Evolutionary conservation across 129 eudicot genomes (phyloP).

Genomic region (Lactuca sativa): DNA sequence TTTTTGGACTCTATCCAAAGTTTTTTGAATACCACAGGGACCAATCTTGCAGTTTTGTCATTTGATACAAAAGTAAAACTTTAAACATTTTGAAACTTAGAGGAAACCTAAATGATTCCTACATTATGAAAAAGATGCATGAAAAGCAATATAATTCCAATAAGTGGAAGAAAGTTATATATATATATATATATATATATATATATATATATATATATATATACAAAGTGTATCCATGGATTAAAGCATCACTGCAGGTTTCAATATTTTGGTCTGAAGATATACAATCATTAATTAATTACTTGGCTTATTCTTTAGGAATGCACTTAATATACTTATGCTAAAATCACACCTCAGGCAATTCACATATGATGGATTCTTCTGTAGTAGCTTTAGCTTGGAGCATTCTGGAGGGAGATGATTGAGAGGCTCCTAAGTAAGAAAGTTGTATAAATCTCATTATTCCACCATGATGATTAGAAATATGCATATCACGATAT

Average conservation of each 20-base stretch:
- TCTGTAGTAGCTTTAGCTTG: constrained; percentile 96
- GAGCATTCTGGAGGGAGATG: constrained; percentile 85
- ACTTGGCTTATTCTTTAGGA: background rate
- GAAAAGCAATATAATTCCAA: constrained; percentile 26
- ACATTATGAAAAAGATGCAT: too few relatives aligned
- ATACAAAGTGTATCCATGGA: constrained; percentile 85
- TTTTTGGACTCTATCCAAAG: too few relatives aligned
- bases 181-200: too few relatives aligned
- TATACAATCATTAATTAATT: constrained; percentile 4
- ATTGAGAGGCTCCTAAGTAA: constrained; percentile 85
- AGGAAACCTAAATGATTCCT: too few relatives aligned
- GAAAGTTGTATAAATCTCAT: constrained; percentile 94
- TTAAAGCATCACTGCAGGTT: constrained; percentile 93
- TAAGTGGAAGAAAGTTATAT: constrained; percentile 80
- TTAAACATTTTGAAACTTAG: too few relatives aligned
- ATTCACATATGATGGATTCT: constrained; percentile 66
- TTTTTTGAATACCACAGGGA: too few relatives aligned
- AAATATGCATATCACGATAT: constrained; percentile 48
- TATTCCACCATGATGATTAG: constrained; percentile 97
- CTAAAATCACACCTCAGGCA: constrained; percentile 65
- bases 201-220: too few relatives aligned
- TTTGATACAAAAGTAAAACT: too few relatives aligned
- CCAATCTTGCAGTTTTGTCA: too few relatives aligned
- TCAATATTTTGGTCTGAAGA: constrained; percentile 85
- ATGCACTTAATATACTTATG: background rate